Evolutionary conservation across 257 asterid genomes (phyloP), one percentile per base, ranked within the genome.

Genomic region (Misopates orontium): DNA sequence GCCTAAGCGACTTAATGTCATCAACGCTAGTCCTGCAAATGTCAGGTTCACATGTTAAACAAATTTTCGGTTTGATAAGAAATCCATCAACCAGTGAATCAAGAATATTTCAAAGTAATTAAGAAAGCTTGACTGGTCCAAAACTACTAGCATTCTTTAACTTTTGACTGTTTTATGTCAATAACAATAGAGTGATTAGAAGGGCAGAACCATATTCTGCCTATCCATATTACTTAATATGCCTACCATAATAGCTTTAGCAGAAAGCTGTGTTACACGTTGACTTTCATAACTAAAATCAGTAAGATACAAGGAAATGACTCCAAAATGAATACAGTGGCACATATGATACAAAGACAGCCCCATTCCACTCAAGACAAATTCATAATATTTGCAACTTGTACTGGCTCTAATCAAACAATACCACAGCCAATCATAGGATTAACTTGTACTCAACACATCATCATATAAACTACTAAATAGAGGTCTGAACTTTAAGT

Each of bases 1-100:
- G 67, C 63, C 96, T 76, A 57, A 91, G 85, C 0, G 91, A 59
- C 80, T 86, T 88, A 67, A 91, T 84, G 64, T 84, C 95, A 59
- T 86, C 91, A 1, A 87, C 86, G 64, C 69, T 86, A 19, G 95
- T 88, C 88, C 95, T 86, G 91, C 78, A 75, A 49, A 70, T 25
- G 16, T 53, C 54, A 54, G 57, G 42, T 36, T 56, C 54, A 36
- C 62, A 32, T 49, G 14, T 68, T 67, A 72, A 28, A 23, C 22
- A 40, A 44, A 48, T 23, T 36, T 42, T 57, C 19, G 20, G 50
- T 66, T 28, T 1, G 15, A 70, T 42, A 64, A 16, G 5, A 56
- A 62, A 51, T 39, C 49, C 10, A 1, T n/a, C 42, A 56, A 42
- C 7, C 36, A 42, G 24, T 40, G 12, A n/a, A 5, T 15, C n/a